Conservation (phyloP, 129 eudicot genomes). For the Tagetes erecta region DNA sequence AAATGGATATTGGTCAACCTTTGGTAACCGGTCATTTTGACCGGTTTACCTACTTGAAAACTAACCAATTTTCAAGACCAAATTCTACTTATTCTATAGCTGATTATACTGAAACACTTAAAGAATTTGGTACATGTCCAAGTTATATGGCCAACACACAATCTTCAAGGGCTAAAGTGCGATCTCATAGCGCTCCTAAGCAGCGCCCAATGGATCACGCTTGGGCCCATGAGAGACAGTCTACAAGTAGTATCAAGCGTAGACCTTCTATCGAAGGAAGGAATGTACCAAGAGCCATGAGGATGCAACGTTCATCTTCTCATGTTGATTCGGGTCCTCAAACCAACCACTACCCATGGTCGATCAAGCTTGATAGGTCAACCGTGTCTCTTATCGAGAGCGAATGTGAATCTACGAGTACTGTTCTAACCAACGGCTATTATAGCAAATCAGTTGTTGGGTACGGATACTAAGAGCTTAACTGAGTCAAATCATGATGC, state of each 20-base stretch:
- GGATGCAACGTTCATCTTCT: constrained; percentile 86
- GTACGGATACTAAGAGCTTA: constrained; percentile 33
- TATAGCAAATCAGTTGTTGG: constrained; percentile 73
- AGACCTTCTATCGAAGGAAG: constrained; percentile 73
- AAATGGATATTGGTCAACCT: constrained; percentile 66
- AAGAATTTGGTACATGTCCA: constrained; percentile 52
- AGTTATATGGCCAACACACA: constrained; percentile 87
- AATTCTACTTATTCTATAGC: constrained; percentile 45
- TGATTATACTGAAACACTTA: constrained; percentile 52
- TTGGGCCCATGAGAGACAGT: constrained; percentile 46
- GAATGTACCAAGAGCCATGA: constrained; percentile 60
- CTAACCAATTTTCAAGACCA: constrained; percentile 41
- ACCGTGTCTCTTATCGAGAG: constrained; percentile 66
- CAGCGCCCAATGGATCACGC: constrained; percentile 53
- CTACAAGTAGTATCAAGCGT: constrained; percentile 42
- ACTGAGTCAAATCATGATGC: constrained; percentile 1
- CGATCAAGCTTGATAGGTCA: constrained; percentile 79
- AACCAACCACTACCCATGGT: constrained; percentile 58
- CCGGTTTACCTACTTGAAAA: constrained; percentile 51
- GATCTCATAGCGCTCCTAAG: constrained; percentile 88
- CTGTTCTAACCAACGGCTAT: constrained; percentile 54
- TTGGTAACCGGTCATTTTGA: constrained; percentile 51
- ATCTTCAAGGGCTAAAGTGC: constrained; percentile 76
- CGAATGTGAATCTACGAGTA: constrained; percentile 78
- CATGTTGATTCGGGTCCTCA: constrained; percentile 66